Percentiles rank a stretch among this genome's conserved stretches.
Evolutionary conservation across 208 protist species (phyloP).

Genomic region (Leishmania lainsoni): DNA sequence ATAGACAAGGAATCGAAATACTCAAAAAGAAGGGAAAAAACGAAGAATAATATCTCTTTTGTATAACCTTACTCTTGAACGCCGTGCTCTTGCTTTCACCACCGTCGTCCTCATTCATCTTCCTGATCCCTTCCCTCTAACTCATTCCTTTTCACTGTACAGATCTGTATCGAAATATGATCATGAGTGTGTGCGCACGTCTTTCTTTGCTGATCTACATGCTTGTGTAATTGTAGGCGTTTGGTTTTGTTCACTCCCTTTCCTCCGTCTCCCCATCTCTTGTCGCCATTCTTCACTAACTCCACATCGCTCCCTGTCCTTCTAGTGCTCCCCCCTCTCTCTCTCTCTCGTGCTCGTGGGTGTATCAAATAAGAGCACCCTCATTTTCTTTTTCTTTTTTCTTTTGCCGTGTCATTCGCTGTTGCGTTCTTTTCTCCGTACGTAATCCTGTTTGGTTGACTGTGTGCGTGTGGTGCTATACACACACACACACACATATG

Average conservation of each 20-base stretch:
- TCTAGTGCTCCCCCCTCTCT: background rate
- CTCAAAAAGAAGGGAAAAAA: background rate
- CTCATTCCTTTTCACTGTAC: background rate
- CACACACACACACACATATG: too few species aligned
- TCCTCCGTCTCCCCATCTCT: background rate
- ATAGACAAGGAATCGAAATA: background rate
- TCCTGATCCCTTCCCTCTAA: background rate
- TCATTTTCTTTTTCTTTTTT: background rate
- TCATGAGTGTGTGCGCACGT: background rate
- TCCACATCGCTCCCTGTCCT: background rate
- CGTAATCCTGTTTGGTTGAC: too few species aligned
- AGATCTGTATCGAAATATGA: background rate
- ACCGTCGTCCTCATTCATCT: background rate
- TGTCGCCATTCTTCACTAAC: background rate
- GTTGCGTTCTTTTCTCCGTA: too few species aligned
- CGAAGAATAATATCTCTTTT: background rate
- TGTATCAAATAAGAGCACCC: background rate
- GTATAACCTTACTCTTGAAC: background rate
- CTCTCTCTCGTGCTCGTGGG: background rate
- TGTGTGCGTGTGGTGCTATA: too few species aligned
- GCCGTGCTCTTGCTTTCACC: background rate
- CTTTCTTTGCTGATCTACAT: conserved; percentile 1
- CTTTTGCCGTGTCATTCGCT: too few species aligned
- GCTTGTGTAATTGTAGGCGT: background rate
- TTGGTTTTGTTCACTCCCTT: conserved; percentile 3